Percentiles rank a stretch among this genome's conserved stretches.
These are phyloP conservation scores for Melampsora americana DNA, from an alignment of 1,284 basidiomycete genomes.

Conservation along the genomic window DNA sequence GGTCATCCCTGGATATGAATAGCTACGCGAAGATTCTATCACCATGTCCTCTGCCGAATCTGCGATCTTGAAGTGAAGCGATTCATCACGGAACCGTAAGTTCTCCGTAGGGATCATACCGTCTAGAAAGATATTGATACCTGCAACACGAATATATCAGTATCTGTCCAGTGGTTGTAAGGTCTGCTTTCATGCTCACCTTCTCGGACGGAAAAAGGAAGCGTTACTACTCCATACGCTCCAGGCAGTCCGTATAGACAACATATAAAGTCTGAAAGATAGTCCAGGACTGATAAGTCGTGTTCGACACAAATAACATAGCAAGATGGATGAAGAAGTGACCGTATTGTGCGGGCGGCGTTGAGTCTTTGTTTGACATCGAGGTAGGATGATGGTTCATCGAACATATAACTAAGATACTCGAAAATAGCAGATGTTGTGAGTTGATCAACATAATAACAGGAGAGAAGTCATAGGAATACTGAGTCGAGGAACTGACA, in stretches of 20 bases:
- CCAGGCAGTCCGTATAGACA: slow-evolving; percentile 94
- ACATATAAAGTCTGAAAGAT: slow-evolving; percentile 94
- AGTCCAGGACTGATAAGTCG: slow-evolving; percentile 93
- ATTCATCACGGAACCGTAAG: slow-evolving; percentile 89
- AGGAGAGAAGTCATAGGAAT: not conserved
- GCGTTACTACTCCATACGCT: slow-evolving; percentile 94
- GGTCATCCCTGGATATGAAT: slow-evolving; percentile 87
- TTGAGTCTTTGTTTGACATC: slow-evolving; percentile 89
- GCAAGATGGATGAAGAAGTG: slow-evolving; percentile 71
- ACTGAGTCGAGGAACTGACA: slow-evolving; percentile 60
- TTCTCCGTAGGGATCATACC: slow-evolving; percentile 98
- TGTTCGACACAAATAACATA: slow-evolving; percentile 97
- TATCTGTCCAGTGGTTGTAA: not conserved
- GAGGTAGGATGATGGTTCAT: slow-evolving; percentile 94
- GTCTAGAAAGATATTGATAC: slow-evolving; percentile 97
- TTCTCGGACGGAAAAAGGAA: slow-evolving; percentile 95
- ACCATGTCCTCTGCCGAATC: slow-evolving; percentile 85
- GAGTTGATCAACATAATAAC: not conserved
- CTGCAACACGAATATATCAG: slow-evolving; percentile 55
- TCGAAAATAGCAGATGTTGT: not conserved
- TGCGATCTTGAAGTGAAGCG: slow-evolving; percentile 89
- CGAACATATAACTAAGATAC: slow-evolving; percentile 77
- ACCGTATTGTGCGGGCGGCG: slow-evolving; percentile 93
- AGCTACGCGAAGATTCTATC: slow-evolving; percentile 76
- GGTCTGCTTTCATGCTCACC: slow-evolving; percentile 59